Base-by-base conservation (phyloP, 495 filamentous ascomycete genomes). In the Aspergillus saccharolyticus region DNA sequence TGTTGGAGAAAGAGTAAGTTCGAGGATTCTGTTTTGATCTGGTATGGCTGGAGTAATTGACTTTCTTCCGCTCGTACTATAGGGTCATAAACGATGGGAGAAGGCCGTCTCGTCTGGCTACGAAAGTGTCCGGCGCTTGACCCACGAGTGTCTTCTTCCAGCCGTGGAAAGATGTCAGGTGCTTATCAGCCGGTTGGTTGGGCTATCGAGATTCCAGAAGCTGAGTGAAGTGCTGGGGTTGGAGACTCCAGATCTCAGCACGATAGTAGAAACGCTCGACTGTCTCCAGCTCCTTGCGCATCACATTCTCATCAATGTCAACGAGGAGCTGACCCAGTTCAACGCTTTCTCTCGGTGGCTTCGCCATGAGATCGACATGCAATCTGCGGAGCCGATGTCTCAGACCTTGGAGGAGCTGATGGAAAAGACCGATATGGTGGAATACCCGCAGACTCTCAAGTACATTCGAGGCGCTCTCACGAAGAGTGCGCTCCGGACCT, bases 1-100 rank as follows among this genome's bases (percentile, higher is more conserved):
- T 60, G 72, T 98, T 24, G 84, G 83, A 24, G 94, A 97, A 62
- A 79, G 90, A 63, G 91, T 94, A 80, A 57, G 80, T 19, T 44
- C 17, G 42, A 24, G 7, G 24, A 21, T 20, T 22, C 42, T 17
- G 33, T n/a, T 25, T 12, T 39, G 25, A 39, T 5, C 33, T 39
- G 33, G 33, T 5, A 39, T 2, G 33, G 33, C 6, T 5, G 42
- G 18, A 33, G 17, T 25, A 18, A 53, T 57, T 74, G 53, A 72
- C 48, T 30, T 4, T 28, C 4, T 28, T 28, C 9, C n/a, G 12
- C 5, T 55, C 19, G 18, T 18, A n/a, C 17, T 16, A 57, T 56
- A 96, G 90, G 91, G 91, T 3, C 89, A 96, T 64, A 97, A 96
- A 70, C 81, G 94, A 54, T 98, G 94, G 94, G 91, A 97, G 50